Conservation (phyloP, 1,139 yeast species). For the Candida labiduridarum region DNA sequence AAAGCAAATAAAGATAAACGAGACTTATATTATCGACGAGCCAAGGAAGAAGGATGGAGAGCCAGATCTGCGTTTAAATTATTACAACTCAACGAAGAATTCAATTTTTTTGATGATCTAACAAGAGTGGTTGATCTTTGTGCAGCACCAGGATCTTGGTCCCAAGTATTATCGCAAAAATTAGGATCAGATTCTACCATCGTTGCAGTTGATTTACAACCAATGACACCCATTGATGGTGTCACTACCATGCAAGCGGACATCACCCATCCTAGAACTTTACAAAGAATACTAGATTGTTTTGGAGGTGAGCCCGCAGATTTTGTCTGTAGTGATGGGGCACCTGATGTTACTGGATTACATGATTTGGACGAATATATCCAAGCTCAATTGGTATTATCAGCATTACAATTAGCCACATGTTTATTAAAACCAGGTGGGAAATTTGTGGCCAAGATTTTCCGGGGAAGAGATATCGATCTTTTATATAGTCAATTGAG, state of each 20-base stretch:
- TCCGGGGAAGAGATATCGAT: constrained; percentile 94
- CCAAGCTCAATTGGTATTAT: constrained; percentile 88
- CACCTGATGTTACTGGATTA: constrained; percentile 97
- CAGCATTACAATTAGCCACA: constrained; percentile 89
- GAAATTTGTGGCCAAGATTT: constrained; percentile 91
- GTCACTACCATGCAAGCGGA: constrained; percentile 93
- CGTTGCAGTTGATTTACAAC: constrained; percentile 94
- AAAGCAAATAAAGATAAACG: constrained; percentile 94
- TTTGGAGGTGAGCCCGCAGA: constrained; percentile 95
- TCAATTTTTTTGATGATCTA: constrained; percentile 67
- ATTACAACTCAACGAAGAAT: constrained; percentile 86
- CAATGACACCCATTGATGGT: constrained; percentile 92
- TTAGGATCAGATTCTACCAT: constrained; percentile 64
- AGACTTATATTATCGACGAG: constrained; percentile 86
- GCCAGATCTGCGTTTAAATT: constrained; percentile 95
- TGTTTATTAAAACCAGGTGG: constrained; percentile 89
- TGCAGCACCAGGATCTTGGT: constrained; percentile 99
- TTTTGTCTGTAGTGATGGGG: constrained; percentile 95
- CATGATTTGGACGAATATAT: constrained; percentile 96
- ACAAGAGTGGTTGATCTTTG: constrained; percentile 90
- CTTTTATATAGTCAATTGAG: constrained; percentile 87
- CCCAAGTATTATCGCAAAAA: constrained; percentile 85
- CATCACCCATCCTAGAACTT: constrained; percentile 91
- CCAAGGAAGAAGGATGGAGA: constrained; percentile 97
- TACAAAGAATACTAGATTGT: constrained; percentile 68